These are phyloP conservation scores for Collybia nuda DNA, from an alignment of 768 basidiomycete genomes.

Conservation along the genomic window DNA sequence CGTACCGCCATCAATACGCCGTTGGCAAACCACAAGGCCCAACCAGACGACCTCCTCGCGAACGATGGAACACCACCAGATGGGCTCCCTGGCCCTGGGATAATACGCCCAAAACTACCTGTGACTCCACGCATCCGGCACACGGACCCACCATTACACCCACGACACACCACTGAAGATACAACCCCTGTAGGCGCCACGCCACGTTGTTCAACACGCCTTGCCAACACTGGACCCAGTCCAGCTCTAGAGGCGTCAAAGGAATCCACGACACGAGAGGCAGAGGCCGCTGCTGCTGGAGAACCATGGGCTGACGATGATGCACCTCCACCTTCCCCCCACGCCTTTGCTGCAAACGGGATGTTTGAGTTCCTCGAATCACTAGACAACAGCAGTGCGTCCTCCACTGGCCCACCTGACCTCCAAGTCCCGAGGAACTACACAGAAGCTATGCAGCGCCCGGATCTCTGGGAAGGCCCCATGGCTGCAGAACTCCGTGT, in stretches of 20 bases:
- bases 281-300: not conserved
- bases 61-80: too few species aligned
- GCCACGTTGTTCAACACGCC: not conserved
- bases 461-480: slow-evolving; percentile 9
- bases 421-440: slow-evolving; percentile 3
- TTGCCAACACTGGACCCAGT: not conserved
- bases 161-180: not conserved
- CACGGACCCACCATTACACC: slow-evolving; percentile 2
- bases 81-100: not conserved
- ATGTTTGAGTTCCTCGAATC: not conserved
- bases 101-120: not conserved
- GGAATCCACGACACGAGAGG: not conserved
- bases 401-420: not conserved
- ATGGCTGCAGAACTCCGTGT: slow-evolving; percentile 19
- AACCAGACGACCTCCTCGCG: too few species aligned
- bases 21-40: too few species aligned
- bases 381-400: not conserved
- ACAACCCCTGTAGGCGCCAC: too few species aligned
- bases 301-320: slow-evolving; percentile 1
- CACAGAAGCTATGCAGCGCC: slow-evolving; percentile 12
- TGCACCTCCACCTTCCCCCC: not conserved
- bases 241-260: not conserved
- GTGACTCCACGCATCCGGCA: not conserved
- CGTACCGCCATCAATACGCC: slow-evolving; percentile 7
- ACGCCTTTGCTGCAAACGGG: not conserved